A percentile compares a stretch with the other conserved stretches of the same genome.
These are phyloP conservation scores for Sonneratia alba DNA, from an alignment of 345 rosid genomes.

Conservation along the genomic window DNA sequence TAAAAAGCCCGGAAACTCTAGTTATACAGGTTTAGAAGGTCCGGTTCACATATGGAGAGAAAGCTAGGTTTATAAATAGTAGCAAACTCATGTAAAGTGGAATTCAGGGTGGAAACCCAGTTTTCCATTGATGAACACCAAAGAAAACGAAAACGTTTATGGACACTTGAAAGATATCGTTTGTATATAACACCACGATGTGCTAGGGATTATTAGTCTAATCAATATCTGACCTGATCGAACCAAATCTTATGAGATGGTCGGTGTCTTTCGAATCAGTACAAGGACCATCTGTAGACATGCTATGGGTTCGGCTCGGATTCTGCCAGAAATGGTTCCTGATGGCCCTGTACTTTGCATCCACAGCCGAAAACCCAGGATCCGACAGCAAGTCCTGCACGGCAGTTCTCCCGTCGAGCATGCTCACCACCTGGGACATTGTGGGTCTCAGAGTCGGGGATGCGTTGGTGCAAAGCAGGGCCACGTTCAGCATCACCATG, in stretches of 20 bases:
- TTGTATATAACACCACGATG: not conserved
- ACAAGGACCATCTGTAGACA: slow-evolving; percentile 25
- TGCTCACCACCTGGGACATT: slow-evolving; percentile 84
- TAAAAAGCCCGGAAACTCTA: too few species aligned
- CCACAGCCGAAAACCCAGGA: slow-evolving; percentile 53
- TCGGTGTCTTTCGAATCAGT: slow-evolving; percentile 19
- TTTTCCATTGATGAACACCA: too few species aligned
- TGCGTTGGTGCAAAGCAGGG: slow-evolving; percentile 69
- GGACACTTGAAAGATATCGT: not conserved
- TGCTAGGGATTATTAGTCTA: not conserved
- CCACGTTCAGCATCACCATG: slow-evolving; percentile 64
- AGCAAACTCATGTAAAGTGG: not conserved
- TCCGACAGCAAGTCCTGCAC: slow-evolving; percentile 67
- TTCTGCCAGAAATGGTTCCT: slow-evolving; percentile 82
- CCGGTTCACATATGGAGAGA: not conserved
- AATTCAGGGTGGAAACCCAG: not conserved
- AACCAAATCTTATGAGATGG: slow-evolving; percentile 17
- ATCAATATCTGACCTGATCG: slow-evolving; percentile 4
- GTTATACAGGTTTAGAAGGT: not conserved
- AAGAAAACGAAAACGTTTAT: not conserved
- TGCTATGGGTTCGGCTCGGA: slow-evolving; percentile 41
- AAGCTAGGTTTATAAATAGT: not conserved
- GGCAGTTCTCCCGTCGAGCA: slow-evolving; percentile 62
- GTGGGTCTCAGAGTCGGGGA: slow-evolving; percentile 81
- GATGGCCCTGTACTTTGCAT: slow-evolving; percentile 51